Evolutionary conservation across 2,329 filamentous ascomycete genomes (phyloP).

Genomic region (Venturia aucupariae): DNA sequence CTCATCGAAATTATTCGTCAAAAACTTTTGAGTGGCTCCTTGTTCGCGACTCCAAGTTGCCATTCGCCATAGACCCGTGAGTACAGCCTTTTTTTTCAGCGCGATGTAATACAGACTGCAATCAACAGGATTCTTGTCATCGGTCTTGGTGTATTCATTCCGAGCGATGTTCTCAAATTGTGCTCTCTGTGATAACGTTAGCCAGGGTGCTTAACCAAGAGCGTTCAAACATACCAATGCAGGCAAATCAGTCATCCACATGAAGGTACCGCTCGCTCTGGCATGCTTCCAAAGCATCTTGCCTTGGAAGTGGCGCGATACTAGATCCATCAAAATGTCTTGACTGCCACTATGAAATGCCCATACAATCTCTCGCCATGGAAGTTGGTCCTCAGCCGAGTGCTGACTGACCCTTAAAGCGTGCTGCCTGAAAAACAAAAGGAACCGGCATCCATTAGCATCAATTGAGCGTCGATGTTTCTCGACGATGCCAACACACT

Average conservation of each 20-base stretch:
- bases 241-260: slow-evolving; percentile 77
- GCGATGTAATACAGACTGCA: slow-evolving; percentile 90
- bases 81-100: slow-evolving; percentile 77
- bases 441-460: slow-evolving; percentile 77
- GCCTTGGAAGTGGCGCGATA: slow-evolving; percentile 68
- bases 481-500: slow-evolving; percentile 76
- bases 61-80: slow-evolving; percentile 92
- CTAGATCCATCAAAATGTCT: slow-evolving; percentile 79
- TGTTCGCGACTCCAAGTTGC: slow-evolving; percentile 85
- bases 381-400: slow-evolving; percentile 41
- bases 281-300: slow-evolving; percentile 79
- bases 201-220: slow-evolving; percentile 8
- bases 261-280: slow-evolving; percentile 79
- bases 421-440: slow-evolving; percentile 80
- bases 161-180: slow-evolving; percentile 88
- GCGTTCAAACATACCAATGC: slow-evolving; percentile 55
- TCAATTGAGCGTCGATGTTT: slow-evolving; percentile 83
- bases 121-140: slow-evolving; percentile 81
- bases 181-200: slow-evolving; percentile 41
- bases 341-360: slow-evolving; percentile 79
- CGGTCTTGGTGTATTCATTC: slow-evolving; percentile 83
- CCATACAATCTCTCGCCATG: slow-evolving; percentile 71
- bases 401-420: slow-evolving; percentile 55
- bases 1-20: slow-evolving; percentile 86
- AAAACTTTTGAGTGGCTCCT: slow-evolving; percentile 62